Percentiles rank a stretch among this genome's conserved stretches.
Evolutionary conservation across 192 early-diverging fungal species (phyloP).

Genomic region (Backusella australiensis): DNA sequence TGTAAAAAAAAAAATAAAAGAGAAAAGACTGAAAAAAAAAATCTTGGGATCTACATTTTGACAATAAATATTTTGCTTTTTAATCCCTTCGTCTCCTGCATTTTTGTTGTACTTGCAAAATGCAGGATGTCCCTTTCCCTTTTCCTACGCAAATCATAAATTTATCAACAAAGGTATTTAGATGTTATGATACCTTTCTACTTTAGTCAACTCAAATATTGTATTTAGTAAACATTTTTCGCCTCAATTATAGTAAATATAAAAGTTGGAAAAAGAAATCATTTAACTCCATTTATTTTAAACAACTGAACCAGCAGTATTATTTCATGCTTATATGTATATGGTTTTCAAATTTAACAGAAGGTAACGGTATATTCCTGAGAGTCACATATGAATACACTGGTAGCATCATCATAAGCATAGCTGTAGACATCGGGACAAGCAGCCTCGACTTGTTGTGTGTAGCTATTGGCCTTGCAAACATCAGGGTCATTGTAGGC

Average conservation of each 20-base stretch:
- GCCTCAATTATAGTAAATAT: too few species aligned
- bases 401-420: conserved; percentile 37
- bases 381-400: conserved; percentile 18
- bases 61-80: neutral
- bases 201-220: too few species aligned
- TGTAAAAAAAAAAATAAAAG: neutral
- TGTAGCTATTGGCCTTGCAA: conserved; percentile 20
- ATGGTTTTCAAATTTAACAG: conserved; percentile 12
- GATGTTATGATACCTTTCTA: too few species aligned
- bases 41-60: neutral
- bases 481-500: conserved; percentile 5
- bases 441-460: conserved; percentile 8
- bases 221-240: too few species aligned
- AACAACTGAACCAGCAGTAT: neutral
- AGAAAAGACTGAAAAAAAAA: neutral
- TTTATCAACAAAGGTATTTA: too few species aligned
- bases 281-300: neutral
- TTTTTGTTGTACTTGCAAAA: neutral
- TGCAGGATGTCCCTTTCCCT: too few species aligned
- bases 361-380: conserved; percentile 28
- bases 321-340: neutral
- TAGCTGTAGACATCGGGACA: conserved; percentile 30
- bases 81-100: neutral
- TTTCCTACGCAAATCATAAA: too few species aligned
- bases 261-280: too few species aligned